Conservation (phyloP, 805 yeast genomes). For the Wickerhamiella domercqiae region DNA sequence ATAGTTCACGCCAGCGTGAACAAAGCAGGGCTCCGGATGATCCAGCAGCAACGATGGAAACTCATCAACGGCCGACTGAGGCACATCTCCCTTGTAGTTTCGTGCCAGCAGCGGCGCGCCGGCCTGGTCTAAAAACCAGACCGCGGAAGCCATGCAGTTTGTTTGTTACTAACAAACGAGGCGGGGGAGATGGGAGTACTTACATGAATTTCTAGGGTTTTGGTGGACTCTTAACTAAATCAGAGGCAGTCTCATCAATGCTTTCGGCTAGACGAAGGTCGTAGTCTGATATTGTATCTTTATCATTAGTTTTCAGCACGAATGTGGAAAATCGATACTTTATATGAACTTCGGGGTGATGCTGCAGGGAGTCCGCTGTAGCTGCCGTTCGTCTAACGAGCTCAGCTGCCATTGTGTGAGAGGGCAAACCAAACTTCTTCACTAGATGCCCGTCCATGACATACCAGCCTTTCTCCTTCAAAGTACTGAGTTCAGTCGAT, state of each 20-base stretch:
- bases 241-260: neutral
- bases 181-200: neutral
- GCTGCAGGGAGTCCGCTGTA: conserved; percentile 13
- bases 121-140: conserved; percentile 51
- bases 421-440: conserved; percentile 11
- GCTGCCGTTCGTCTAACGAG: conserved; percentile 12
- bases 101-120: conserved; percentile 54
- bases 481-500: neutral
- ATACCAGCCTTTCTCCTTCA: conserved; percentile 9
- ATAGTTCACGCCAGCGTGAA: conserved; percentile 37
- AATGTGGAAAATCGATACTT: conserved; percentile 13
- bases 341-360: conserved; percentile 17
- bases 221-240: no score
- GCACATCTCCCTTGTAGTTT: conserved; percentile 58
- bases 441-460: conserved; percentile 4
- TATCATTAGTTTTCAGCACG: conserved; percentile 14
- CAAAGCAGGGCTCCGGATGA: conserved; percentile 31
- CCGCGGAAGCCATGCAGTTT: conserved; percentile 55
- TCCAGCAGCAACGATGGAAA: conserved; percentile 42
- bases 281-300: conserved; percentile 6
- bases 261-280: conserved; percentile 14
- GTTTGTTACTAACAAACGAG: no score
- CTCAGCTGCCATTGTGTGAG: conserved; percentile 16
- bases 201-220: no score
- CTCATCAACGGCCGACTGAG: conserved; percentile 39